Conservation (phyloP, 2,329 filamentous ascomycete species). For the Pleurostoma richardsiae region DNA sequence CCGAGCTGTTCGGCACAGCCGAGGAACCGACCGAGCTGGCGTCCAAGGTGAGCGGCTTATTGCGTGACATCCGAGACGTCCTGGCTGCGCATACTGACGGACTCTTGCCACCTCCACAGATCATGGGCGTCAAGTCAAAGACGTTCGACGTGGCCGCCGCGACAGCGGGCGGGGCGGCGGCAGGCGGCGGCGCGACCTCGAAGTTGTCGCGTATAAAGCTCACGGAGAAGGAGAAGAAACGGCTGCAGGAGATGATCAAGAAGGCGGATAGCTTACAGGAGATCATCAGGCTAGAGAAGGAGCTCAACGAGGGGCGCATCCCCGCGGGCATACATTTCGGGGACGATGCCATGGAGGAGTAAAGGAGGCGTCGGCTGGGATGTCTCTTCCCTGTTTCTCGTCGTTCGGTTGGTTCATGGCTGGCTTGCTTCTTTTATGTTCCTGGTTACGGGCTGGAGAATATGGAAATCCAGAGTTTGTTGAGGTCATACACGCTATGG, state of each 20-base stretch:
- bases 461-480: too few relatives aligned
- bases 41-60: constrained; percentile 46
- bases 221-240: constrained; percentile 82
- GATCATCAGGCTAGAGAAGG: constrained; percentile 85
- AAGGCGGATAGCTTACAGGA: constrained; percentile 86
- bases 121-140: constrained; percentile 79
- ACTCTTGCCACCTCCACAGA: constrained; percentile 36
- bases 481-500: too few relatives aligned
- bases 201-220: constrained; percentile 76
- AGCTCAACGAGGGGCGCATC: constrained; percentile 82
- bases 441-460: too few relatives aligned
- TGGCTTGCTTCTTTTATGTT: too few relatives aligned
- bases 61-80: neutral
- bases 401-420: too few relatives aligned
- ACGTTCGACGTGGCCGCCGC: constrained; percentile 55
- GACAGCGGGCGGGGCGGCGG: constrained; percentile 36
- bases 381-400: too few relatives aligned
- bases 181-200: constrained; percentile 36
- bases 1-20: constrained; percentile 75
- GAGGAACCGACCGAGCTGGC: constrained; percentile 78
- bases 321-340: constrained; percentile 60
- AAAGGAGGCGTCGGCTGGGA: constrained; percentile 3
- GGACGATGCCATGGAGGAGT: constrained; percentile 59
- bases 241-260: constrained; percentile 79
- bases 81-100: constrained; percentile 5